A percentile compares a stretch with the other conserved stretches of the same genome.
These are phyloP conservation scores for Mycena vulgaris DNA, from an alignment of 768 basidiomycete species.

Conservation along the genomic window DNA sequence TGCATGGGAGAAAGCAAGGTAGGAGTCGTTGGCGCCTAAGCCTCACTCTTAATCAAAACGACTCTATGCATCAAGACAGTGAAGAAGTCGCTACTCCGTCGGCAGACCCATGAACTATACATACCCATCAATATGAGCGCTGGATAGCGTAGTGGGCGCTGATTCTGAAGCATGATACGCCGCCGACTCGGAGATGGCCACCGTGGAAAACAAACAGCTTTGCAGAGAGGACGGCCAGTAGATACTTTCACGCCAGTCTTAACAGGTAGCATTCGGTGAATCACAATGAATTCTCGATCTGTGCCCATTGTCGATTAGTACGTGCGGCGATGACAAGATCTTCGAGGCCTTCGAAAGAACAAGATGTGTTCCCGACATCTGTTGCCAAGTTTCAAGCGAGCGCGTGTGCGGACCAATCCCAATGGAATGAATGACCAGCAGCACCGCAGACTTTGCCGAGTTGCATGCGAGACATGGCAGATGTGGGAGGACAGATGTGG, in stretches of 20 bases:
- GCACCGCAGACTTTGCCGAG: too few relatives aligned
- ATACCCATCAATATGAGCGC: background rate
- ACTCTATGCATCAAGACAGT: too few relatives aligned
- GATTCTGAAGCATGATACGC: background rate
- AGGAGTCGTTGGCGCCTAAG: background rate
- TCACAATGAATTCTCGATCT: background rate
- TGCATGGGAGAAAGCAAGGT: conserved; percentile 33
- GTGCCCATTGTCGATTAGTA: background rate
- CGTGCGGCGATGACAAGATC: background rate
- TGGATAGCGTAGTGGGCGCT: background rate
- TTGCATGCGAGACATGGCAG: too few relatives aligned
- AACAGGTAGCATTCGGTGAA: too few relatives aligned
- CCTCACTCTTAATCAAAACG: background rate
- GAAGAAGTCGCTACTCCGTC: too few relatives aligned
- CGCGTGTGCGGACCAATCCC: too few relatives aligned
- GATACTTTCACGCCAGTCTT: too few relatives aligned
- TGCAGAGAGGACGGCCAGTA: background rate
- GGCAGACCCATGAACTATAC: too few relatives aligned
- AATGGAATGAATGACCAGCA: too few relatives aligned
- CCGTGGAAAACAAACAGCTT: background rate
- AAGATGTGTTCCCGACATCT: background rate
- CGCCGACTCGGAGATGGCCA: too few relatives aligned
- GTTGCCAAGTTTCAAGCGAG: conserved; percentile 2
- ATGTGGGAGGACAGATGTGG: too few relatives aligned
- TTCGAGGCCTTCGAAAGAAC: background rate